Evolutionary conservation across 192 early-diverging fungal species (phyloP).

Genomic region (Coemansia javaensis): DNA sequence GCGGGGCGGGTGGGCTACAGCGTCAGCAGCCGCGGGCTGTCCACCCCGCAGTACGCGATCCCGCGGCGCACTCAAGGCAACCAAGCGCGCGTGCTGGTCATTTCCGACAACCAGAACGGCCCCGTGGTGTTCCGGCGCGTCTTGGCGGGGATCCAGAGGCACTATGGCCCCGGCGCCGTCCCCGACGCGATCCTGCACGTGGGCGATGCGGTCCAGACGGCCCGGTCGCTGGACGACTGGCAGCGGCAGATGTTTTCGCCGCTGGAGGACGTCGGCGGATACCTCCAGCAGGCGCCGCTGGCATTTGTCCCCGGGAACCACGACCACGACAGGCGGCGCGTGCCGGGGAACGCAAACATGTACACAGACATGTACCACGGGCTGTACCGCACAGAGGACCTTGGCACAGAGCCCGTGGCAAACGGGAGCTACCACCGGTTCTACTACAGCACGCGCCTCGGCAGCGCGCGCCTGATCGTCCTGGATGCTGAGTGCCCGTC

Average conservation of each 20-base stretch:
- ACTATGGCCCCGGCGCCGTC: conserved; percentile 6
- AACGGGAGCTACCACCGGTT: conserved; percentile 39
- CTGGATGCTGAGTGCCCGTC: conserved; percentile 65
- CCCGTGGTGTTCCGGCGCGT: conserved; percentile 22
- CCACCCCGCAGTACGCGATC: conserved; percentile 20
- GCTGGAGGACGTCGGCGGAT: conserved; percentile 50
- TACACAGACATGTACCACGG: conserved; percentile 48
- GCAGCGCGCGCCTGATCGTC: conserved; percentile 61
- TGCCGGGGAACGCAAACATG: conserved; percentile 49
- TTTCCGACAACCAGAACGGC: conserved; percentile 43
- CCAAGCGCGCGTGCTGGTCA: conserved; percentile 23
- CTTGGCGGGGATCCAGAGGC: conserved; percentile 1
- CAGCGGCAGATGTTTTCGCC: conserved; percentile 66
- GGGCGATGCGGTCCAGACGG: conserved; percentile 65
- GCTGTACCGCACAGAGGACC: conserved; percentile 10
- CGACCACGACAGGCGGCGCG: conserved; percentile 56
- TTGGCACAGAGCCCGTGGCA: conserved; percentile 3
- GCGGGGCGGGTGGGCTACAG: conserved; percentile 21
- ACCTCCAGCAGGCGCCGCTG: conserved; percentile 56
- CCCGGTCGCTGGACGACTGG: conserved; percentile 58
- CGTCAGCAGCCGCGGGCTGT: conserved; percentile 12
- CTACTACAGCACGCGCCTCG: conserved; percentile 45
- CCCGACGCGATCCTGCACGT: conserved; percentile 62
- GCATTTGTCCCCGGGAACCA: conserved; percentile 76
- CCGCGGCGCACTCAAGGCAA: neutral